Evolutionary conservation across 768 basidiomycete species (phyloP).

Genomic region (Hericium coralloides): DNA sequence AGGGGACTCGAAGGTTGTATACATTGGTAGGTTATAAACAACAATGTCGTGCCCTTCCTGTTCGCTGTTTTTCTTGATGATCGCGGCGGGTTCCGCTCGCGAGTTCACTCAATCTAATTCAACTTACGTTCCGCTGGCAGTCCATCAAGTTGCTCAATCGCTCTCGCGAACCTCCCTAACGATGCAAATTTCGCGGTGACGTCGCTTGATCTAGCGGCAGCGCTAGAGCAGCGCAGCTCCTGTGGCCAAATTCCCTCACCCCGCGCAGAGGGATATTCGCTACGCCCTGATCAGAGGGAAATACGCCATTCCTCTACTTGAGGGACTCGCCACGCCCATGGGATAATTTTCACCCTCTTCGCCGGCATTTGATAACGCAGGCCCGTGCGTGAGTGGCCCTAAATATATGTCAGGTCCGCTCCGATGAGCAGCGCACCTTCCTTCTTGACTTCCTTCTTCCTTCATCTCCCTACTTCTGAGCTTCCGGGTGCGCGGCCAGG

Average conservation of each 20-base stretch:
- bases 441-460: not conserved
- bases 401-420: not conserved
- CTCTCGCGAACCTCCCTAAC: not conserved
- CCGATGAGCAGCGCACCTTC: not conserved
- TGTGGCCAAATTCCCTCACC: not conserved
- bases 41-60: no score
- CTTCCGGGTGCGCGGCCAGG: not conserved
- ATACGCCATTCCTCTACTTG: slow-evolving; percentile 7
- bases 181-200: not conserved
- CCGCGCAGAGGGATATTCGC: not conserved
- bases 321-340: not conserved
- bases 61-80: no score
- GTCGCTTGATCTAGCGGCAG: not conserved
- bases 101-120: no score
- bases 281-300: slow-evolving; percentile 3
- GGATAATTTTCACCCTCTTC: not conserved
- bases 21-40: not conserved
- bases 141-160: not conserved
- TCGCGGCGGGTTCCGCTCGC: no score
- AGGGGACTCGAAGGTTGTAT: not conserved
- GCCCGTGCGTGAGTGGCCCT: not conserved
- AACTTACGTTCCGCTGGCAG: not conserved
- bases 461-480: not conserved
- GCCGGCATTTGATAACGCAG: not conserved
- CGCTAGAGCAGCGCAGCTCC: not conserved